These are phyloP conservation scores for Heterobasidion parviporum DNA, from an alignment of 1,284 basidiomycete species.

Conservation along the genomic window DNA sequence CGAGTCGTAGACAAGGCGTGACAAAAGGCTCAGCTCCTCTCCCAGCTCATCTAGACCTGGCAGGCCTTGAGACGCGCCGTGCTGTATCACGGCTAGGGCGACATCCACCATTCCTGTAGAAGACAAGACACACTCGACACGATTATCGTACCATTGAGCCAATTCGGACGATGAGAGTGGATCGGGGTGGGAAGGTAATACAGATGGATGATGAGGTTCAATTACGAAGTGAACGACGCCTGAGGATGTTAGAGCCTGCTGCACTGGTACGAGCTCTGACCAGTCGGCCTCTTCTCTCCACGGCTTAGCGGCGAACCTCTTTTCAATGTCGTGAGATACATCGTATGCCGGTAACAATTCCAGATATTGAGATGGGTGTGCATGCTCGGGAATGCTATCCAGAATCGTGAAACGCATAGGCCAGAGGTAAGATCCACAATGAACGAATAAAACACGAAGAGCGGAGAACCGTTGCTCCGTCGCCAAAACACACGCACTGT, in stretches of 20 bases:
- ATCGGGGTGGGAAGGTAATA: slow-evolving; percentile 1
- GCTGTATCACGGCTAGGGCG: slow-evolving; percentile 75
- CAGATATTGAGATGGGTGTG: slow-evolving; percentile 51
- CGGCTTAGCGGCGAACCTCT: slow-evolving; percentile 16
- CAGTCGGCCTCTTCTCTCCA: slow-evolving; percentile 51
- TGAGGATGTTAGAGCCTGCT: slow-evolving; percentile 27
- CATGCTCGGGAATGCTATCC: slow-evolving; percentile 67
- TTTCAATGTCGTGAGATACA: slow-evolving; percentile 35
- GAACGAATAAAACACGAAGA: slow-evolving; percentile 47
- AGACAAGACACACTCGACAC: slow-evolving; percentile 54
- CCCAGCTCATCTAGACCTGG: slow-evolving; percentile 77
- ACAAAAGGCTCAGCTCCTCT: slow-evolving; percentile 83
- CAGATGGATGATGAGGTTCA: background rate
- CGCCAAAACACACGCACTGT: slow-evolving; percentile 59
- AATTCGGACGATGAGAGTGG: slow-evolving; percentile 34
- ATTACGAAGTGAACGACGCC: slow-evolving; percentile 11
- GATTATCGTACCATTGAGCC: slow-evolving; percentile 64
- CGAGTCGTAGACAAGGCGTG: slow-evolving; percentile 79
- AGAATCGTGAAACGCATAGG: slow-evolving; percentile 65
- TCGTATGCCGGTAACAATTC: slow-evolving; percentile 62
- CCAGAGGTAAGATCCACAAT: slow-evolving; percentile 54
- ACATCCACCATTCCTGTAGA: slow-evolving; percentile 71
- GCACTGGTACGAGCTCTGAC: slow-evolving; percentile 40
- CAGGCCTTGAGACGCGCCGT: slow-evolving; percentile 76
- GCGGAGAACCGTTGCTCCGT: slow-evolving; percentile 50